Evolutionary conservation across 2,329 filamentous ascomycete genomes (phyloP).

Genomic region (Chaetomiaceae sp.): DNA sequence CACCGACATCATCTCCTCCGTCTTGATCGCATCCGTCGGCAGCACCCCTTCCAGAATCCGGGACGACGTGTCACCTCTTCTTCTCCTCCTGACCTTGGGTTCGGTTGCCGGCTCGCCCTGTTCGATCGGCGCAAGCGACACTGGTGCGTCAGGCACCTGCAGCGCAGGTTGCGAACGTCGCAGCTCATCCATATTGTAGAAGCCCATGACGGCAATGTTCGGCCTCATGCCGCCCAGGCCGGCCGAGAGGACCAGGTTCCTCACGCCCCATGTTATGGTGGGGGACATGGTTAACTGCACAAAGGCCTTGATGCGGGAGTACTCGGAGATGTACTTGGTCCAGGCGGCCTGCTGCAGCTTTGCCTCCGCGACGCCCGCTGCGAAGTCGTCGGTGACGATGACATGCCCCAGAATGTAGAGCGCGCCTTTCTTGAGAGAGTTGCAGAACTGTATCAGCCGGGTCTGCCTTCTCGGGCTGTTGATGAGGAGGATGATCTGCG

Average conservation of each 20-base stretch:
- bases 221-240: conserved; percentile 84
- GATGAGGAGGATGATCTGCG: conserved; percentile 78
- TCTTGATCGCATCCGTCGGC: conserved; percentile 66
- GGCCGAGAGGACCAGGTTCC: conserved; percentile 76
- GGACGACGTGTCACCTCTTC: conserved; percentile 51
- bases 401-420: conserved; percentile 84
- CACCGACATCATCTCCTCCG: conserved; percentile 63
- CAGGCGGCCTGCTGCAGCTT: conserved; percentile 75
- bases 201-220: conserved; percentile 78
- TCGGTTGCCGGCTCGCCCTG: conserved; percentile 29
- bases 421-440: conserved; percentile 82
- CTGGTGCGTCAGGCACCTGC: conserved; percentile 49
- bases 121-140: conserved; percentile 24
- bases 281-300: conserved; percentile 83
- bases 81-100: conserved; percentile 33
- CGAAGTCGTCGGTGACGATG: conserved; percentile 80
- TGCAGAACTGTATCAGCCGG: conserved; percentile 84
- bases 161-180: conserved; percentile 54
- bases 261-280: conserved; percentile 75
- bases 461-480: conserved; percentile 80
- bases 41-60: conserved; percentile 54
- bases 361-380: conserved; percentile 72
- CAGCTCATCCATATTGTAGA: conserved; percentile 76
- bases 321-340: conserved; percentile 80
- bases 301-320: conserved; percentile 82